Evolutionary conservation across 116 monocot genomes (phyloP), one percentile per base, ranked within the genome.

Genomic region (Iris pallida): DNA sequence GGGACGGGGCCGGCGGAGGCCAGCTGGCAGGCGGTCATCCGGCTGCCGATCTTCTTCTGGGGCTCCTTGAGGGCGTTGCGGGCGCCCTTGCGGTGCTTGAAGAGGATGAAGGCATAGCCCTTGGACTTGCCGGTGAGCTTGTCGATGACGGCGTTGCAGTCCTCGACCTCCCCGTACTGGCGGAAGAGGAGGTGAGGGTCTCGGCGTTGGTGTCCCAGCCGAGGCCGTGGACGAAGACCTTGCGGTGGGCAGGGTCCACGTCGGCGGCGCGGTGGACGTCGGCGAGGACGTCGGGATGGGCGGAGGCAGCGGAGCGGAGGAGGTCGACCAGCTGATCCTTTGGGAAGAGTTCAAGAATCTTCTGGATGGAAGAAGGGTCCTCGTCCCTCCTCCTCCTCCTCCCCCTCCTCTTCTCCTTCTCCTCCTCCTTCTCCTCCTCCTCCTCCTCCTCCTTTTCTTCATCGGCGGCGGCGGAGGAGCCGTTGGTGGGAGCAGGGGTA

Each of bases 1-100:
- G 78, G 76, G 4, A 55, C 75, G 3, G 93, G 86, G 13, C 93
- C 93, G 0, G 71, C 49, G 0, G 93, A 89, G 0, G 93, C 93
- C 17, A 93, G 79, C 75, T 93, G 93, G 65, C 93, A 93, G 0
- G 89, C 71, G 0, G 89, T 71, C 77, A 80, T 82, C 62, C 93
- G 67, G 57, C 71, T 75, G 4, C 93, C 89, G n/a, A 93, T 86
- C 76, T 81, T 86, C 81, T 93, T 93, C 75, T 88, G 84, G 0
- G 88, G 88, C 47, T 88, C 70, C 55, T 70, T 61, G 9, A 88
- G 76, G 8, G 88, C 83, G 11, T 60, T 43, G 1, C 76, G 69
- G 6, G 88, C 88, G 4, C 81, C 81, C 8, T 8, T 16, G 3
- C 88, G 65, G 67, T 69, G 73, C 63, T 79, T 81, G 81, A 84